phyloP scores from a whole-genome alignment of 257 asterid genomes.

The Solanum piurae region DNA sequence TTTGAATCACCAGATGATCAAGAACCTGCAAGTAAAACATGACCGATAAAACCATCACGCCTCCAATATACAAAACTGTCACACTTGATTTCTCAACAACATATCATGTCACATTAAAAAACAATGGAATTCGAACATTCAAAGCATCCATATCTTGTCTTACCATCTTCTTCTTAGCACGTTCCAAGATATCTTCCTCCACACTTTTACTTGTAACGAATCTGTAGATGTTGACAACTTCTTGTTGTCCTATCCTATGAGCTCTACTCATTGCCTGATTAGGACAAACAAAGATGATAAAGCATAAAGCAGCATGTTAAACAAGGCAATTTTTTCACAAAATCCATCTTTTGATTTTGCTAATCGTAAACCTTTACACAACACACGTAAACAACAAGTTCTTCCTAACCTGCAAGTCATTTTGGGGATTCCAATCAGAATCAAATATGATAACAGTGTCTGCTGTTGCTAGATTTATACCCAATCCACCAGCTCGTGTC shows the following conservation, averaged over 20 bases:
- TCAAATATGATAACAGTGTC: constrained; percentile 98
- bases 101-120: neutral
- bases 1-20: constrained; percentile 97
- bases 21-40: constrained; percentile 48
- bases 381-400: neutral
- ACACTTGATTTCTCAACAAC: neutral
- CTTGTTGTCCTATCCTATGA: constrained; percentile 99
- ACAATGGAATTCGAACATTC: neutral
- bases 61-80: neutral
- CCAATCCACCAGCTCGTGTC: constrained; percentile 99
- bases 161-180: constrained; percentile 99
- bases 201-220: constrained; percentile 99
- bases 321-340: neutral
- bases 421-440: constrained; percentile 99
- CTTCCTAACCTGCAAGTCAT: constrained; percentile 81
- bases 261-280: constrained; percentile 99
- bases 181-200: constrained; percentile 98
- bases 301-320: neutral
- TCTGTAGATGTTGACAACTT: constrained; percentile 92
- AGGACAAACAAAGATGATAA: neutral
- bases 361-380: neutral
- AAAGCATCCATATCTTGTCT: neutral
- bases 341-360: neutral
- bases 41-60: neutral
- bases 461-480: constrained; percentile 98